Evolutionary conservation across 148 eudicot species (phyloP), one percentile per base, ranked within the genome.

Genomic region (Euryodendron excelsum): DNA sequence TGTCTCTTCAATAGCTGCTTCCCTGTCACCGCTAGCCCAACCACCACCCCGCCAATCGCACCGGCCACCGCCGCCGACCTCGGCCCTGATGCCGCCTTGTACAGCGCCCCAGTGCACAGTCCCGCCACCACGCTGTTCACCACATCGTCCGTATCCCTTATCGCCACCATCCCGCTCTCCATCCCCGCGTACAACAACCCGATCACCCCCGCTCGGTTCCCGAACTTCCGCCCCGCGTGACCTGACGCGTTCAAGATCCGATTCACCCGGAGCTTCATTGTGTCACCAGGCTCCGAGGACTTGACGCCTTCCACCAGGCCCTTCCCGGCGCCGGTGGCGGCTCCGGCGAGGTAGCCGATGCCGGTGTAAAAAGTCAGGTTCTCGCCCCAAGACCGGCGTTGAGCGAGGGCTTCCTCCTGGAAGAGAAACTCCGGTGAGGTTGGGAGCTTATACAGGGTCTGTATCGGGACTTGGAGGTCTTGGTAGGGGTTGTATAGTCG

Each of bases 281-380:
- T 85, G 69, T 94, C 98, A 0, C 92, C 91, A 0, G 75, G 61
- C 79, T 94, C 98, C 4, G 80, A 78, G 0, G 93, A 79, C 66
- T 81, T 88, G 62, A 89, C 77, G 0, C 92, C 97, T 0, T 84
- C 84, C 30, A 79, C 20, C n/a, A 91, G 33, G 0, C 98, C 97
- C 68, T 81, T 87, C 0, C 74, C 83, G 66, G 90, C 95, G 75
- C 98, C 98, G 72, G 76, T n/a, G 23, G 75, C 17, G 21, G 97
- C 84, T 31, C 95, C 97, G 56, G 79, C 85, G 67, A 91, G 86
- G 80, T 91, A 93, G 5, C 88, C 89, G 66, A 89, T 84, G 36
- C 98, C 98, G 82, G 96, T 93, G 87, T 93, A 93, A 79, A 88
- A 94, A 50, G 98, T 94, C 20, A 92, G 83, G 67, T 94, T 94